Evolutionary conservation across 345 rosid genomes (phyloP), one percentile per base, ranked within the genome.

Genomic region (Eucalyptus marginata): DNA sequence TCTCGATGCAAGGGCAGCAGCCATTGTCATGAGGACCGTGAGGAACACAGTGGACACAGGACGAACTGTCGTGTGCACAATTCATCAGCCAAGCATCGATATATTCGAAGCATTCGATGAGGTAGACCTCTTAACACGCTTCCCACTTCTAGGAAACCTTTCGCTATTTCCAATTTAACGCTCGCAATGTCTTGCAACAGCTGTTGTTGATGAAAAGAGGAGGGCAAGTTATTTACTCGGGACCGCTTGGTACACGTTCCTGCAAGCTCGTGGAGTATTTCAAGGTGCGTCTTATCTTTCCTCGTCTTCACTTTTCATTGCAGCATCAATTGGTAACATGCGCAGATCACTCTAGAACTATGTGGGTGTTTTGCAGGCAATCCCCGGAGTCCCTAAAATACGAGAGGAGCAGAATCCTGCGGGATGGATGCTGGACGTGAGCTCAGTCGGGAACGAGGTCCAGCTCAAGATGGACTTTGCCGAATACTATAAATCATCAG

Each of bases 71-170:
- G 94, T 94, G 43, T 94, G 95, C 92, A 94, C 96, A 58, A 94
- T 93, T 84, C 96, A 94, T 86, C 96, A 92, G 91, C 96, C 96
- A 66, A 93, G 95, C 89, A 94, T 93, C 33, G 95, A 93, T 80
- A 93, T 94, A 84, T 94, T 94, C 33, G 96, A 94, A 90, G 95
- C 96, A 71, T 94, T 94, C 22, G 96, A 94, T 33, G 94, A 94
- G 90, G 93, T 91, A 88, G 14, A 40, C 52, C 36, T 12, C 51
- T 40, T 76, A 76, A 76, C 22, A 40, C 5, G 15, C 84, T 36
- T 40, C 47, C 47, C 47, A 20, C 27, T 40, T 76, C 84, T 11
- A 36, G 47, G 84, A 43, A 20, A 40, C 84, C 13, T 76, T 36
- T 43, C 14, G 8, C 29, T 20, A 11, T 76, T 59, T 66, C 27